Base-by-base conservation (phyloP, 768 basidiomycete species). In the Psilocybe azurescens region DNA sequence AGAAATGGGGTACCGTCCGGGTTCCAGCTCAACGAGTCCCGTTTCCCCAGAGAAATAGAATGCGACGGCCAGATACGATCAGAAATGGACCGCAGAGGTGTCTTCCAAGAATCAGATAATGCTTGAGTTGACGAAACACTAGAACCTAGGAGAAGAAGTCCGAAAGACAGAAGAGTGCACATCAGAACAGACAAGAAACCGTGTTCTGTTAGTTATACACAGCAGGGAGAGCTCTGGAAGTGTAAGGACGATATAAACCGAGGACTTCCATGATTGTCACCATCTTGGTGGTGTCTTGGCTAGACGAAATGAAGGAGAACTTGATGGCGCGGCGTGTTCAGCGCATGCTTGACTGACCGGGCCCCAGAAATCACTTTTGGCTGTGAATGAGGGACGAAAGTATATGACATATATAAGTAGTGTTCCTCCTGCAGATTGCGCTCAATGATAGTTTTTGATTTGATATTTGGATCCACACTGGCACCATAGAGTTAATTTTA, bases 1-100 rank as follows among this genome's bases (percentile, higher is more conserved):
- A 91, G 71, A 65, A 85, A 87, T 16, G 75, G 80, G 4, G 86
- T 78, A 18, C 81, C 84, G 59, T 86, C 78, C 1, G 81, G 67
- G 49, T 80, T 81, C 28, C 74, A 77, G 60, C 83, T 82, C n/a
- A 44, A 14, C 1, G 11, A 14, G 11, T 44, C 41, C 5, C 41
- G 41, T 44, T 44, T 44, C 5, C 16, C 14, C 41, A 44, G 14
- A 44, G 41, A 16, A 14, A 29, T 13, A 29, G 49, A 29, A 51
- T n/a, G 49, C 13, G 49, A 11, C 20, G 49, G 24, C 49, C 18
- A 57, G 11, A 44, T 14, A 44, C 5, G 14, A 9, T 44, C n/a
- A 9, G 10, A 16, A 44, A 44, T n/a, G 5, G 56, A 48, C 10
- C 24, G 46, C 39, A 28, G 14, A 14, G 39, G 13, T n/a, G 6